Conservation (phyloP, 257 asterid species). For the Nicotiana tabacum region DNA sequence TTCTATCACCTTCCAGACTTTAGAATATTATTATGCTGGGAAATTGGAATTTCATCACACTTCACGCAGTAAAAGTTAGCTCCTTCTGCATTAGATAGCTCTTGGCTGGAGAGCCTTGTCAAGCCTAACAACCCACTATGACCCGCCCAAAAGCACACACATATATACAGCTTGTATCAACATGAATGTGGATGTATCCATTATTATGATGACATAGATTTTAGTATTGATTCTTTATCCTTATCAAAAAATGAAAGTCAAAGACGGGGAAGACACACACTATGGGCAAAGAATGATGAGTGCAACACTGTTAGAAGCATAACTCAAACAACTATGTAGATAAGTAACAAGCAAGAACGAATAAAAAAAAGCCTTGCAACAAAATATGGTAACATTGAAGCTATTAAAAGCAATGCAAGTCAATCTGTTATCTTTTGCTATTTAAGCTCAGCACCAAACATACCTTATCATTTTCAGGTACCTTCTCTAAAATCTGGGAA, state of each 20-base stretch:
- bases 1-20: background rate
- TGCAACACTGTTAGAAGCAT: background rate
- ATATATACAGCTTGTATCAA: background rate
- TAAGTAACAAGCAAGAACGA: background rate
- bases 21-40: background rate
- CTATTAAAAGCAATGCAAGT: background rate
- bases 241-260: background rate
- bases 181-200: background rate
- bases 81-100: background rate
- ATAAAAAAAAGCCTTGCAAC: background rate
- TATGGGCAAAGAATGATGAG: background rate
- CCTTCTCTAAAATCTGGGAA: conserved; percentile 72
- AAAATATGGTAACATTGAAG: background rate
- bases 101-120: background rate
- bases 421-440: background rate
- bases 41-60: background rate
- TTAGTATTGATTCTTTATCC: background rate
- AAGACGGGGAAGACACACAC: background rate
- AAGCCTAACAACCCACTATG: background rate
- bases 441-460: conserved; percentile 19
- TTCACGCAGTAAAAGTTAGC: background rate
- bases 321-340: background rate
- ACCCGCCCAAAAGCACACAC: background rate
- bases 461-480: conserved; percentile 82
- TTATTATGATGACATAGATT: background rate